Percentiles rank a stretch among this genome's conserved stretches.
These are phyloP conservation scores for Plasmopara muralis DNA, from an alignment of 352 stramenopile genomes.

Conservation along the genomic window DNA sequence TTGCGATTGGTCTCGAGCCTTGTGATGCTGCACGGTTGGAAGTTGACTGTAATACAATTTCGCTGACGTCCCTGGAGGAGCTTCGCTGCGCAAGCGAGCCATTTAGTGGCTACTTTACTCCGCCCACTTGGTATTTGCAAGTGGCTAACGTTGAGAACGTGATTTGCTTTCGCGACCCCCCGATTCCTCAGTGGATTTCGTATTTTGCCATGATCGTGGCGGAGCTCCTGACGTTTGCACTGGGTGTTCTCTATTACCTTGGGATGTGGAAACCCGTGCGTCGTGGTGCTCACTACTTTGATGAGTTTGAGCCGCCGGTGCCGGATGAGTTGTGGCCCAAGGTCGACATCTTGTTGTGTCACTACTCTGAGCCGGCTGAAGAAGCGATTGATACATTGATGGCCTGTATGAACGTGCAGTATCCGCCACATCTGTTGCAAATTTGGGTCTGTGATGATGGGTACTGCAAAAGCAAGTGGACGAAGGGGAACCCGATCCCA, in stretches of 20 bases:
- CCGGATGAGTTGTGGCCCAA: slow-evolving; percentile 80
- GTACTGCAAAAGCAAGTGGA: slow-evolving; percentile 81
- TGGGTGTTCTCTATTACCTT: slow-evolving; percentile 80
- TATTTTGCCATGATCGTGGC: slow-evolving; percentile 73
- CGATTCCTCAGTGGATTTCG: slow-evolving; percentile 74
- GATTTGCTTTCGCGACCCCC: slow-evolving; percentile 67
- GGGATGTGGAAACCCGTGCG: slow-evolving; percentile 86
- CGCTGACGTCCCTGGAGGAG: slow-evolving; percentile 43
- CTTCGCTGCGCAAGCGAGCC: slow-evolving; percentile 39
- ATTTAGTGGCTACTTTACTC: slow-evolving; percentile 61
- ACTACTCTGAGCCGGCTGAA: slow-evolving; percentile 83
- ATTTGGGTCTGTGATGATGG: slow-evolving; percentile 82
- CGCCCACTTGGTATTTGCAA: slow-evolving; percentile 66
- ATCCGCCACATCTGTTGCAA: slow-evolving; percentile 75
- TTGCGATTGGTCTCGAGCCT: slow-evolving; percentile 70
- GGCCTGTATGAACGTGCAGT: slow-evolving; percentile 85
- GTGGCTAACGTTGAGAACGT: slow-evolving; percentile 62
- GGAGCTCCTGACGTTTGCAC: slow-evolving; percentile 59
- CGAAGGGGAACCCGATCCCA: slow-evolving; percentile 64
- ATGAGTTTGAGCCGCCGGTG: slow-evolving; percentile 77
- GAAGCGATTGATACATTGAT: slow-evolving; percentile 82
- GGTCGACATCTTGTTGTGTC: slow-evolving; percentile 76
- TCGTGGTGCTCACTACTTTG: slow-evolving; percentile 81
- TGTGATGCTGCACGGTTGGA: slow-evolving; percentile 51
- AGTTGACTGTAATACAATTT: slow-evolving; percentile 58